Percentiles rank a stretch among this genome's conserved stretches.
phyloP scores from a whole-genome alignment of 805 yeast genomes.

The Hanseniaspora singularis region DNA sequence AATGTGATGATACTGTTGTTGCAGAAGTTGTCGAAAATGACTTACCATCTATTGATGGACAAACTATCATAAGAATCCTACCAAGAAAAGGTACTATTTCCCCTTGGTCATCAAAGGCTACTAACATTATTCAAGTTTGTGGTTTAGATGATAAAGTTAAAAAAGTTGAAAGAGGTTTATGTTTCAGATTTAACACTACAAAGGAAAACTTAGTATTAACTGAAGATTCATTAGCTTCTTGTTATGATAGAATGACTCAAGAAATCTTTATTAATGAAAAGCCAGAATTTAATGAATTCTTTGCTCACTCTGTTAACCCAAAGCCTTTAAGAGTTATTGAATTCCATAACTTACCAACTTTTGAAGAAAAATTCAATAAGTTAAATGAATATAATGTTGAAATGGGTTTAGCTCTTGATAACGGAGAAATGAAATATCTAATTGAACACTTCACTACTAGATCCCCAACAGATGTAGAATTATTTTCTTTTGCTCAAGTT shows the following conservation, averaged over 20 bases:
- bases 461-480: slow-evolving; percentile 94
- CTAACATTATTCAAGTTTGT: slow-evolving; percentile 82
- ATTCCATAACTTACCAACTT: slow-evolving; percentile 10
- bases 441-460: slow-evolving; percentile 72
- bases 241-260: slow-evolving; percentile 94
- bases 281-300: slow-evolving; percentile 61
- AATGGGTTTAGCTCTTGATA: slow-evolving; percentile 87
- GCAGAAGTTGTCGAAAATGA: slow-evolving; percentile 19
- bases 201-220: slow-evolving; percentile 56
- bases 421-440: slow-evolving; percentile 84
- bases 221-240: slow-evolving; percentile 50
- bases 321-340: slow-evolving; percentile 69
- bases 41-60: slow-evolving; percentile 23
- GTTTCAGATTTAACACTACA: slow-evolving; percentile 57
- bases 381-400: slow-evolving; percentile 65
- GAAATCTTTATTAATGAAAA: slow-evolving; percentile 42
- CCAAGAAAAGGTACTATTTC: slow-evolving; percentile 96
- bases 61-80: slow-evolving; percentile 52
- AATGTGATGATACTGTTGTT: slow-evolving; percentile 34
- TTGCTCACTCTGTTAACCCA: slow-evolving; percentile 63
- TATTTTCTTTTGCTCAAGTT: slow-evolving; percentile 98
- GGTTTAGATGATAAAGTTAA: slow-evolving; percentile 61
- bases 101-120: slow-evolving; percentile 98
- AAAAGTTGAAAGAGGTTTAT: slow-evolving; percentile 84
- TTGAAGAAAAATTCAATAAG: slow-evolving; percentile 36